These are phyloP conservation scores for Serendipita vermifera DNA, from an alignment of 768 basidiomycete genomes.

Conservation along the genomic window DNA sequence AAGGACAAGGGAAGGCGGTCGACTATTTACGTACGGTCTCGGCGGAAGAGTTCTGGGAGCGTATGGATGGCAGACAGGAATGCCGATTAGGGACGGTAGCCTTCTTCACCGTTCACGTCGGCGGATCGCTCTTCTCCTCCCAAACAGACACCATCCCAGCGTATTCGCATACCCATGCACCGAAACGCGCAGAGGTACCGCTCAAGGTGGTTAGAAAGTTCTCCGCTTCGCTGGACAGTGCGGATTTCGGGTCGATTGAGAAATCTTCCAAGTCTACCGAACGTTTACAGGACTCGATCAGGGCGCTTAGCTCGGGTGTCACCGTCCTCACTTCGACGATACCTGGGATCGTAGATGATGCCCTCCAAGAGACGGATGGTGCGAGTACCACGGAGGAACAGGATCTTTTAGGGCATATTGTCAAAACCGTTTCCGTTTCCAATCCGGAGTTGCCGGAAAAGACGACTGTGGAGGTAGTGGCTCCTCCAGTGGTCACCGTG, in stretches of 20 bases:
- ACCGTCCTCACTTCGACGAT: background rate
- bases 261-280: background rate
- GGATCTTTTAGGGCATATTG: background rate
- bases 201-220: background rate
- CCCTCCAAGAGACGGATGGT: background rate
- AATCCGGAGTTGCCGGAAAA: background rate
- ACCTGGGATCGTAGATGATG: background rate
- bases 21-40: constrained; percentile 43
- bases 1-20: constrained; percentile 6
- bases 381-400: background rate
- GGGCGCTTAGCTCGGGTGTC: background rate
- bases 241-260: constrained; percentile 6
- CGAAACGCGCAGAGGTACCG: background rate
- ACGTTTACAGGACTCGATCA: background rate
- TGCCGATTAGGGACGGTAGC: constrained; percentile 83
- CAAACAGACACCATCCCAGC: background rate
- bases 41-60: constrained; percentile 87
- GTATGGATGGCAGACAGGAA: constrained; percentile 93
- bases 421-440: background rate
- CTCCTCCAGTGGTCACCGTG: constrained; percentile 35
- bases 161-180: constrained; percentile 5
- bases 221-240: background rate
- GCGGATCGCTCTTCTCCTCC: constrained; percentile 6
- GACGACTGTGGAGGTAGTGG: constrained; percentile 10
- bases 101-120: constrained; percentile 62